phyloP scores from a whole-genome alignment of 306 rosid species.

The Prunus mongolica region DNA sequence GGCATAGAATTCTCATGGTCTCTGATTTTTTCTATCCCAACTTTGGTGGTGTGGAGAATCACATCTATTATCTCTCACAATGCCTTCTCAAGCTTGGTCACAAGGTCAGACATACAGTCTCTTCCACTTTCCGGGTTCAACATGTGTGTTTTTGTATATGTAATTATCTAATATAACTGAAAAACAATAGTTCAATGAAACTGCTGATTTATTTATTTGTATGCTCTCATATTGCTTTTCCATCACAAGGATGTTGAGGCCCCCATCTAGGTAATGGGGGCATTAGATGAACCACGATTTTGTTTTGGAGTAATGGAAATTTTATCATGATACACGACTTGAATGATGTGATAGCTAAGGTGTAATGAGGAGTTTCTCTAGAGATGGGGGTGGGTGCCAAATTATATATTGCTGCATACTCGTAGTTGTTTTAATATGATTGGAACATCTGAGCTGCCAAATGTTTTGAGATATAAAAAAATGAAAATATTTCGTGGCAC shows the following conservation, averaged over 20 bases:
- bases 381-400: background rate
- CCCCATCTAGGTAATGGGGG: background rate
- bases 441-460: background rate
- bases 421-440: background rate
- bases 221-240: background rate
- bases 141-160: background rate
- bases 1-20: slow-evolving; percentile 72
- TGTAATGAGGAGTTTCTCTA: background rate
- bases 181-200: background rate
- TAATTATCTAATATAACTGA: background rate
- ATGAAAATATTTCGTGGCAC: background rate
- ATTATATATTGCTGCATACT: background rate
- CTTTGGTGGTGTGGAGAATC: slow-evolving; percentile 91
- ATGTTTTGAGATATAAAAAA: background rate
- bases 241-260: background rate
- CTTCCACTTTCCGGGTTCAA: slow-evolving; percentile 10
- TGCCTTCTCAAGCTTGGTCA: slow-evolving; percentile 88
- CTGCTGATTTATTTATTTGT: background rate
- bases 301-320: background rate
- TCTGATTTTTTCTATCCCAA: slow-evolving; percentile 95
- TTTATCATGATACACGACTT: background rate
- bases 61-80: slow-evolving; percentile 78
- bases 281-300: background rate
- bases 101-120: slow-evolving; percentile 51
- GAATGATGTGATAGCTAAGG: background rate